A percentile compares a stretch with the other conserved stretches of the same genome.
Conservation (phyloP, 306 rosid species). For the Medicago arabica region DNA sequence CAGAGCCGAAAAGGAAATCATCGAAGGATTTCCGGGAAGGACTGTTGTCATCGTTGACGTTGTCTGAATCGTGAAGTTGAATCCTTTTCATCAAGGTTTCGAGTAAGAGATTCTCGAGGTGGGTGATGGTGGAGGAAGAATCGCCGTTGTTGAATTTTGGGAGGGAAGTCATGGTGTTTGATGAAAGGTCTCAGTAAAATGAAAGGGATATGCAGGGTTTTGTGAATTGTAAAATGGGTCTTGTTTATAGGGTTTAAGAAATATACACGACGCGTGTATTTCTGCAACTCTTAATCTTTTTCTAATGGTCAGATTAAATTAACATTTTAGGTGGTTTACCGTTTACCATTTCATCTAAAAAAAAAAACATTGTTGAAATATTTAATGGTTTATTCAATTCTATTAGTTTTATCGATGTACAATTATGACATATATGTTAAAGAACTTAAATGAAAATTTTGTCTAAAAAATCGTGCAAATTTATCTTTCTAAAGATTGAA, state of each 20-base stretch:
- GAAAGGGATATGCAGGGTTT: neutral
- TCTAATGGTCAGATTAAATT: neutral
- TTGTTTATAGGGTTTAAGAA: slow-evolving; percentile 21
- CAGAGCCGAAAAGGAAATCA: neutral
- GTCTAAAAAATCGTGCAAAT: too few species aligned
- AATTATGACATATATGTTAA: too few species aligned
- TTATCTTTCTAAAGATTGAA: too few species aligned
- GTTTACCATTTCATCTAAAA: too few species aligned
- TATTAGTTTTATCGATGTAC: too few species aligned
- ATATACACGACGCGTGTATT: neutral
- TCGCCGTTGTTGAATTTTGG: slow-evolving; percentile 46
- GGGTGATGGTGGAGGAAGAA: slow-evolving; percentile 32
- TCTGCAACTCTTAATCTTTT: neutral
- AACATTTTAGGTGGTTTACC: too few species aligned
- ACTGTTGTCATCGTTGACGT: neutral
- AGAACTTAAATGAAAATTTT: too few species aligned
- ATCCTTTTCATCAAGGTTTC: slow-evolving; percentile 76
- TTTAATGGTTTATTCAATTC: too few species aligned
- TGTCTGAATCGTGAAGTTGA: slow-evolving; percentile 59
- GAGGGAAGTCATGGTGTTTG: slow-evolving; percentile 64
- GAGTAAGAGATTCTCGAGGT: slow-evolving; percentile 67
- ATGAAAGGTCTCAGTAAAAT: neutral
- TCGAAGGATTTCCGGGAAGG: slow-evolving; percentile 44
- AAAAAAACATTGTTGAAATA: too few species aligned
- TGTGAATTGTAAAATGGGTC: neutral